Evolutionary conservation across 2,329 filamentous ascomycete species (phyloP).

Genomic region (Botrytis byssoidea): DNA sequence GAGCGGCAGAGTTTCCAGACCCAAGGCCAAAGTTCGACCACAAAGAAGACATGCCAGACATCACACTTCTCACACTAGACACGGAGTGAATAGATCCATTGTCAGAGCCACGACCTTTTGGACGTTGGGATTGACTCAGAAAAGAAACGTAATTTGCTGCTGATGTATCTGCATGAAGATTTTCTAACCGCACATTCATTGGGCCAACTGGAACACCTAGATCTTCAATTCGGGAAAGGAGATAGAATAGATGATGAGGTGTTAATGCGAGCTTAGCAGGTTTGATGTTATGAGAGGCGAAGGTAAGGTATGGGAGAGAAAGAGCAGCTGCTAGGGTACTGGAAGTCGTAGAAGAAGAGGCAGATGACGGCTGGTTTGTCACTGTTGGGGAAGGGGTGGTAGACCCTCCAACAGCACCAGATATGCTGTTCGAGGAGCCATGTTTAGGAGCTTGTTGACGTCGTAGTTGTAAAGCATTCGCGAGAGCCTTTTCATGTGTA

Average conservation of each 20-base stretch:
- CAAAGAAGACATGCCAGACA: conserved; percentile 92
- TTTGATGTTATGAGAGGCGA: conserved; percentile 82
- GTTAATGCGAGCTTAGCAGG: conserved; percentile 90
- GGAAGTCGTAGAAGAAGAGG: conserved; percentile 62
- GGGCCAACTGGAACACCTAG: conserved; percentile 86
- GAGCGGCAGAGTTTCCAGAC: conserved; percentile 74
- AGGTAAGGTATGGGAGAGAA: conserved; percentile 80
- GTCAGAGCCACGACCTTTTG: conserved; percentile 76
- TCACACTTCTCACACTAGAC: conserved; percentile 93
- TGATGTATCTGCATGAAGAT: conserved; percentile 82
- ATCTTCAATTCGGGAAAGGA: conserved; percentile 93
- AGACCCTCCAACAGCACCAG: conserved; percentile 52
- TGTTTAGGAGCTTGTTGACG: conserved; percentile 69
- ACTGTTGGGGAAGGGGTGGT: conserved; percentile 44
- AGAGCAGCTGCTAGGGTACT: conserved; percentile 79
- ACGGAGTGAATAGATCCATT: conserved; percentile 91
- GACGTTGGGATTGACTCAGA: conserved; percentile 76
- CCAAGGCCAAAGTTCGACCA: conserved; percentile 87
- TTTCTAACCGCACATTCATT: conserved; percentile 94
- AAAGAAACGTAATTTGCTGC: conserved; percentile 96
- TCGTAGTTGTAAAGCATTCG: conserved; percentile 88
- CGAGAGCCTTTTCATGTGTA: conserved; percentile 94
- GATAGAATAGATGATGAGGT: conserved; percentile 93
- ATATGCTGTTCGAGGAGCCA: conserved; percentile 65
- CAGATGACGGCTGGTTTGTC: conserved; percentile 60